Base-by-base conservation (phyloP, 371 early-diverging fungal genomes). In the Entomophthora muscae region DNA sequence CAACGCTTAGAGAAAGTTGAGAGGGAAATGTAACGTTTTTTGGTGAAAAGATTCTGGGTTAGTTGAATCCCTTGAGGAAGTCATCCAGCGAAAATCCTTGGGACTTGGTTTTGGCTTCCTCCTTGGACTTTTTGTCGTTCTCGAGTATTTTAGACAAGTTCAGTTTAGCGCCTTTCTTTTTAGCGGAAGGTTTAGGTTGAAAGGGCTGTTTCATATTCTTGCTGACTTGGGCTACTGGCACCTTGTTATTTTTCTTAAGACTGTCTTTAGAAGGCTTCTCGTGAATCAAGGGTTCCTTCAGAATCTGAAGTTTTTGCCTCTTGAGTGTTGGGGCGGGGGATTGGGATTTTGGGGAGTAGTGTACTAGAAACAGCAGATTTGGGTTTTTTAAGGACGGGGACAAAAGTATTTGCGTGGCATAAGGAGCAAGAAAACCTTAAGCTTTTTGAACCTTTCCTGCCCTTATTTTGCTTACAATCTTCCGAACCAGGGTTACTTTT, bases 111-210 rank as follows among this genome's bases (percentile, higher is more conserved):
- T 17, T 10, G 7, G 22, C 22, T 24, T 13, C 56, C 56, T 55
- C 56, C n/a, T 55, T 55, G 10, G 24, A 7, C 17, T 26, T 17
- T 26, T 55, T 55, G 10, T 42, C 42, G 42, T 42, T 42, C 42
- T 42, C 42, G 28, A 55, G 56, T 27, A 55, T 55, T 27, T 55
- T 55, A 26, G 56, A 17, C 56, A 55, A 26, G 56, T 55, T 55
- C 22, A 55, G 22, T 55, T 55, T 55, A 26, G 56, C 17, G 22
- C 24, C 56, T 26, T 22, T 22, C 56, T 42, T 42, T 17, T 42
- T 42, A 10, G 17, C 42, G 42, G 42, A 17, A 17, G 42, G 10
- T 17, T 42, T 42, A 17, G 42, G 42, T 17, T 42, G 42, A 42
- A 42, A 42, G 42, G 28, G 17, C 56, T 55, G 22, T 27, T 55